Evolutionary conservation across 139 green algal genomes (phyloP).

Genomic region (Tetradesmus lagerheimii): DNA sequence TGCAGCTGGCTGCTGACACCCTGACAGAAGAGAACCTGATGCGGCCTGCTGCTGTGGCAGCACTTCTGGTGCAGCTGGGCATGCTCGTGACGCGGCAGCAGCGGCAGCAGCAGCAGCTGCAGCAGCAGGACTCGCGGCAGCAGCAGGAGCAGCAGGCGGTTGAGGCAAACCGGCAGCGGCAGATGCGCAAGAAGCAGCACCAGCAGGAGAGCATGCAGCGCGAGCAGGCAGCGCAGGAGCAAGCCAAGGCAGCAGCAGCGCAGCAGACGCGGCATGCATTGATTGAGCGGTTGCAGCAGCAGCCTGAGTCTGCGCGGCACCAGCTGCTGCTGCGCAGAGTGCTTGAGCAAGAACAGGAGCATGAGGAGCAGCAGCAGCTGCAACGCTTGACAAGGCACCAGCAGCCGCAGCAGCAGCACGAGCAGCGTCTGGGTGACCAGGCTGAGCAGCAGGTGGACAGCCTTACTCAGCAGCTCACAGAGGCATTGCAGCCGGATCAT

Average conservation of each 20-base stretch:
- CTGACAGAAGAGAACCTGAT: not conserved
- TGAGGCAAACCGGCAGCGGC: not conserved
- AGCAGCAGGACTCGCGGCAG: not conserved
- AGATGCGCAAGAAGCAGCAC: not conserved
- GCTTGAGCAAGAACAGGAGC: not conserved
- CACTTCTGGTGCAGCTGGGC: conserved; percentile 6
- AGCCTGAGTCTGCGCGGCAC: not conserved
- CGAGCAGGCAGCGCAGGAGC: not conserved
- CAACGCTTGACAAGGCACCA: not conserved
- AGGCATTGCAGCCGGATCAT: not conserved
- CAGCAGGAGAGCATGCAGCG: conserved; percentile 19
- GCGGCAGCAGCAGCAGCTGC: not conserved
- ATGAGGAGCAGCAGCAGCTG: not conserved
- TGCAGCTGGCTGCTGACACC: not conserved
- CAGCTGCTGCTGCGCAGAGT: not conserved
- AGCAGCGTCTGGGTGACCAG: not conserved
- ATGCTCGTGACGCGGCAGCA: conserved; percentile 5
- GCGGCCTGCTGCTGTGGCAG: conserved; percentile 5
- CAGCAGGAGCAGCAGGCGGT: not conserved
- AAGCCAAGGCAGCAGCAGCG: not conserved
- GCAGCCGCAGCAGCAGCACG: conserved; percentile 5
- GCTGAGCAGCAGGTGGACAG: not conserved
- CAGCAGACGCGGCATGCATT: not conserved
- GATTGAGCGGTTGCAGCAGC: not conserved
- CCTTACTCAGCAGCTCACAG: not conserved